A percentile compares a stretch with the other conserved stretches of the same genome.
These are phyloP conservation scores for Trichophyton rubrum DNA, from an alignment of 2,329 filamentous ascomycete genomes.

Conservation along the genomic window DNA sequence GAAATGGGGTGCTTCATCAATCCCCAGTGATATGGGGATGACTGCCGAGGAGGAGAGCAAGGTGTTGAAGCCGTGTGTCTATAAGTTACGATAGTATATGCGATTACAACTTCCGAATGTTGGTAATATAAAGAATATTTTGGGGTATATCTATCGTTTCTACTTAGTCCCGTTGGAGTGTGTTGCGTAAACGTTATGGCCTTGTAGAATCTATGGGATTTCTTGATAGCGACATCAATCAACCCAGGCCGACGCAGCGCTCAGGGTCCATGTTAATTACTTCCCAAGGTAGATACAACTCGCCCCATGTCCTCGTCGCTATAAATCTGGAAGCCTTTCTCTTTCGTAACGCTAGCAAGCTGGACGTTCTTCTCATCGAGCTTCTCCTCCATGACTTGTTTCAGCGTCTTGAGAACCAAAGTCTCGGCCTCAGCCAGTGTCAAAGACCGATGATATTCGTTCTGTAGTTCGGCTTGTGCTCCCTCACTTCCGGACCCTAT, in stretches of 20 bases:
- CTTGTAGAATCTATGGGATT: background rate
- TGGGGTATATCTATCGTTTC: no score
- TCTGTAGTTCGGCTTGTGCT: slow-evolving; percentile 93
- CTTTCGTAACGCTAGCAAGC: slow-evolving; percentile 92
- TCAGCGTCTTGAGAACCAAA: slow-evolving; percentile 89
- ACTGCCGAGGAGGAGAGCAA: slow-evolving; percentile 50
- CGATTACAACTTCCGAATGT: background rate
- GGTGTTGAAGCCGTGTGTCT: slow-evolving; percentile 88
- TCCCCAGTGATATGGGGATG: slow-evolving; percentile 44
- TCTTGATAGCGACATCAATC: background rate
- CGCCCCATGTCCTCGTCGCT: slow-evolving; percentile 92
- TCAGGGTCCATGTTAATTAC: slow-evolving; percentile 23
- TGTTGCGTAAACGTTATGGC: background rate
- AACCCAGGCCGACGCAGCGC: background rate
- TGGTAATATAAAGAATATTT: no score
- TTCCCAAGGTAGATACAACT: slow-evolving; percentile 60
- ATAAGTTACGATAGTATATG: slow-evolving; percentile 61
- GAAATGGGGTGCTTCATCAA: slow-evolving; percentile 45
- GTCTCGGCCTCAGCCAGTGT: slow-evolving; percentile 89
- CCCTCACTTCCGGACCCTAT: slow-evolving; percentile 96
- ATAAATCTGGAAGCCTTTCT: slow-evolving; percentile 98
- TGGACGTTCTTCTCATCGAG: slow-evolving; percentile 98
- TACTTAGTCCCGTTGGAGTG: no score
- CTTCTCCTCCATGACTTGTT: slow-evolving; percentile 99
- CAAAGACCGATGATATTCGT: slow-evolving; percentile 96